Base-by-base conservation (phyloP, 306 rosid species). In the Rubus parviflorus region DNA sequence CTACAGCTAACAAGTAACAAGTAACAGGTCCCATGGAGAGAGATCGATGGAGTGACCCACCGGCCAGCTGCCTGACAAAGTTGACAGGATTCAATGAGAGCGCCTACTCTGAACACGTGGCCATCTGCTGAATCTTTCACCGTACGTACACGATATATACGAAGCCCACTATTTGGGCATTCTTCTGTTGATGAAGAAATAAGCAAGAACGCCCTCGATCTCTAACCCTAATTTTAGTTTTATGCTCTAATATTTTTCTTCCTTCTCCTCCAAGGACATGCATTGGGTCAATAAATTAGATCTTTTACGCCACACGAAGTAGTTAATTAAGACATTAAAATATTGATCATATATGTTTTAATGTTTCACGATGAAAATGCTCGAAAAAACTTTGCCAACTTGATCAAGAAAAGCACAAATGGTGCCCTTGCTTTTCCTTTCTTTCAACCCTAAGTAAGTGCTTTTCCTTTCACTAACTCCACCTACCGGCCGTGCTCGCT, bases 81-180 rank as follows among this genome's bases (percentile, higher is more conserved):
- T 74, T 53, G 82, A 60, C 80, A 46, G 72, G 65, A 57, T 58
- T 77, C 66, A 81, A 84, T 53, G 20, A 22, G 42, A 73, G 43
- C 64, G 69, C 75, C 80, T 17, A 77, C 82, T 73, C n/a, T 35
- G 20, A 69, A 77, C 80, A 61, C 82, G 84, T 77, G 74, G 74
- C 76, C 52, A 2, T 40, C 79, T 6, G 0, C 3, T 64, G 74
- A 47, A 70, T 63, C 70, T 15, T 42, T 61, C 46, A 46, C 74
- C 65, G 77, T 66, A 22, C 67, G 22, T 30, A 58, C 14, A 56
- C 38, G 13, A 2, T 10, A 72, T 19, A 37, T 42, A 4, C 22
- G 60, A 30, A 30, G 35, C 35, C 35, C 35, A 30, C 35, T 30
- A 30, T 30, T 30, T 30, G 35, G 35, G 35, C 35, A 30, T 38